Evolutionary conservation across 495 filamentous ascomycete species (phyloP).

Genomic region (Penicillium dipodomyicola): DNA sequence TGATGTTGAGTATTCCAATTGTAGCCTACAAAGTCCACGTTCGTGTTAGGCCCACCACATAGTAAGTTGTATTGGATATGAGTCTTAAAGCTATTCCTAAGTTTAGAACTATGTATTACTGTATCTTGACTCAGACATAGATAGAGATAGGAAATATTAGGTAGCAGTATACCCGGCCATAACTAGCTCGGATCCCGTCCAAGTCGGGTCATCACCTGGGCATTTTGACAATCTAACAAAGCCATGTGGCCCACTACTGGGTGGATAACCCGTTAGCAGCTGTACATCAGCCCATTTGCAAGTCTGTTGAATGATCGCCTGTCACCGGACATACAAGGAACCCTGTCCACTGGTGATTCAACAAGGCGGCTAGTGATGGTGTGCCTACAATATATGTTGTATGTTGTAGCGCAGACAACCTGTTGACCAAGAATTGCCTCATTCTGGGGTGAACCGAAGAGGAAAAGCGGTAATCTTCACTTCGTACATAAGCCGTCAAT

Average conservation of each 20-base stretch:
- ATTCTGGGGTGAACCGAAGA: background rate
- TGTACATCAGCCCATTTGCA: background rate
- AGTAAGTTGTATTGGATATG: background rate
- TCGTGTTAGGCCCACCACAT: background rate
- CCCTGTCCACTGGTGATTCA: background rate
- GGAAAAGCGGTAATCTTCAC: background rate
- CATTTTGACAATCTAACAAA: background rate
- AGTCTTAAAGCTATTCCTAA: background rate
- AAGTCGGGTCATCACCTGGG: conserved; percentile 1
- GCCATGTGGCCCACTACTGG: conserved; percentile 2
- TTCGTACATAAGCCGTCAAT: background rate
- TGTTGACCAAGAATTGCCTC: background rate
- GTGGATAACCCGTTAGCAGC: background rate
- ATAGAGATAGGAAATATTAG: background rate
- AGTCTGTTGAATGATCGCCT: conserved; percentile 1
- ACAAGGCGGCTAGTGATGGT: background rate
- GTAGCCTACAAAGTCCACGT: background rate
- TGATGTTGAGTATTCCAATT: background rate
- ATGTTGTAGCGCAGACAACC: too few species aligned
- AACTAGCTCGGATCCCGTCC: background rate
- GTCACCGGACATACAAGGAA: conserved; percentile 1
- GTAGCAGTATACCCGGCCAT: background rate
- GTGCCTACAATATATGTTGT: background rate
- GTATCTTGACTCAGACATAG: background rate
- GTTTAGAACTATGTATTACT: background rate